These are phyloP conservation scores for Dacryopinax spathularia DNA, from an alignment of 768 basidiomycete genomes.

Conservation along the genomic window DNA sequence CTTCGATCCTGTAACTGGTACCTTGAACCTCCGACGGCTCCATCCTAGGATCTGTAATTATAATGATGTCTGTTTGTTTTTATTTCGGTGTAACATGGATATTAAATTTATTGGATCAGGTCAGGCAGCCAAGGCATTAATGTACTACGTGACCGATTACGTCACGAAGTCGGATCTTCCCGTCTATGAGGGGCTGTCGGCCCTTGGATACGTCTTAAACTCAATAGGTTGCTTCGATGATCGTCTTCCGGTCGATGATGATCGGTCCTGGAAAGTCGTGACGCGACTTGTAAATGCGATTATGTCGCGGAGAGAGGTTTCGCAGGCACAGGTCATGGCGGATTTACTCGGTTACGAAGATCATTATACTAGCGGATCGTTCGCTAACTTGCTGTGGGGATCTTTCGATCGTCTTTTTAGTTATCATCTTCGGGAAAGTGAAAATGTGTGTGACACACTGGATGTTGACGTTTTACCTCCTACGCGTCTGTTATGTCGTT, in stretches of 20 bases:
- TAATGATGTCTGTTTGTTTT: conserved; percentile 27
- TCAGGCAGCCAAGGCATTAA: conserved; percentile 27
- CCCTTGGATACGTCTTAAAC: conserved; percentile 5
- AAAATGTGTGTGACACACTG: too few relatives aligned
- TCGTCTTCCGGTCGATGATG: conserved; percentile 20
- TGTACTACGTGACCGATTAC: conserved; percentile 39
- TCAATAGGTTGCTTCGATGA: conserved; percentile 16
- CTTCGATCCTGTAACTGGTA: conserved; percentile 1
- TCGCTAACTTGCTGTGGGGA: conserved; percentile 26
- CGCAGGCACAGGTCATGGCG: conserved; percentile 26
- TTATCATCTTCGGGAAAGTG: not conserved
- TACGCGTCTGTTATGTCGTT: conserved; percentile 12
- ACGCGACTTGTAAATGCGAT: conserved; percentile 18
- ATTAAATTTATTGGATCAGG: conserved; percentile 35
- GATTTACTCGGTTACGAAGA: conserved; percentile 27
- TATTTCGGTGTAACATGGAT: conserved; percentile 34
- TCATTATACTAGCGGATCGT: conserved; percentile 29
- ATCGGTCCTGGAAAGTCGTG: conserved; percentile 26
- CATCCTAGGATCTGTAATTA: conserved; percentile 34
- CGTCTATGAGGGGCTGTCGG: not conserved
- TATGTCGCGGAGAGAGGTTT: conserved; percentile 30
- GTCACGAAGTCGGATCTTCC: conserved; percentile 31
- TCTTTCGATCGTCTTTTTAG: conserved; percentile 22
- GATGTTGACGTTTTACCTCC: not conserved
- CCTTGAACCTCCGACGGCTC: conserved; percentile 20